Base-by-base conservation (phyloP, 495 filamentous ascomycete species). In the Aspergillus haitiensis region DNA sequence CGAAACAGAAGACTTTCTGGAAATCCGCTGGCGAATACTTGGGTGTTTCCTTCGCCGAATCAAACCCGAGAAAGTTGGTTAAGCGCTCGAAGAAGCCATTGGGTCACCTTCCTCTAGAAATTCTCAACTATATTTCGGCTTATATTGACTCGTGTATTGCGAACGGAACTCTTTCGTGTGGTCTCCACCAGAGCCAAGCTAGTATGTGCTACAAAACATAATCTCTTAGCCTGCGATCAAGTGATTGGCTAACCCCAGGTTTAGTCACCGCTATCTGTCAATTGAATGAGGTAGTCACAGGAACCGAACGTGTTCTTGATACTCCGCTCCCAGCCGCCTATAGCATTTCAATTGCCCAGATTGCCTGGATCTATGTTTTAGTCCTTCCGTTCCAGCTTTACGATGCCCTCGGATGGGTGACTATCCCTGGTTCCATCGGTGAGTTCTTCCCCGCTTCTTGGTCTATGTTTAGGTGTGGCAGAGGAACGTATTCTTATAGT, bases 251-350 rank as follows among this genome's bases (percentile, higher is more conserved):
- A 58, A 64, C 42, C 7, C 39, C 2, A 11, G 6, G 0, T 40
- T n/a, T 35, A 77, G 74, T 77, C 52, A 71, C 64, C 34, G 71
- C 74, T 37, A 48, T 79, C 47, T 57, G 70, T 16, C 70, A 81
- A 0, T 67, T 96, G 13, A 91, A 90, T 67, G 91, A 96, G 63
- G 82, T 89, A 5, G 72, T 91, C 42, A 84, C 83, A 5, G 87
- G 87, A 40, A 87, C 86, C 7, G 91, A 96, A 66, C 86, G 91
- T 42, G 88, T 96, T 18, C 82, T 93, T 27, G 90, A 87, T 69
- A 96, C 91, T 3, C 92, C 92, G 3, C 78, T 95, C 6, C 92
- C 91, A 13, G 82, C 90, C 55, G 91, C 90, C 18, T 96, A 96
- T 78, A 82, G 81, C 50, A 96, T 96, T 66, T 85, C 89, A 52